Base-by-base conservation (phyloP, 129 eudicot genomes). In the Artemisia tridentata region DNA sequence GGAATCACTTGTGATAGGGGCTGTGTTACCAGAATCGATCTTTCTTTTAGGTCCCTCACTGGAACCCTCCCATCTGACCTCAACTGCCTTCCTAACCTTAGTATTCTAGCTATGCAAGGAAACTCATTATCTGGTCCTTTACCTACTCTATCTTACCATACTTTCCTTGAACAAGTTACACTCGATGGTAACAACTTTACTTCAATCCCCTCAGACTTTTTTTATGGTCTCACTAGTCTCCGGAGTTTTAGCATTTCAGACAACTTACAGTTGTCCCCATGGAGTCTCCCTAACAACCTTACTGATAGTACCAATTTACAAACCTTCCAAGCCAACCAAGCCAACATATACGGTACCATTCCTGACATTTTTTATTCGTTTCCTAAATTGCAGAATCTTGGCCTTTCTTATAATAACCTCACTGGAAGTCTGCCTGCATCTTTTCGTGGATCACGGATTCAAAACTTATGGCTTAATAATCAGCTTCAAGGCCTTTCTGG, bases 51-150 rank as follows among this genome's bases (percentile, higher is more conserved):
- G n/a, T n/a, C n/a, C n/a, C n/a, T n/a, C n/a, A n/a, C 65, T 7
- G 91, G 91, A 10, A 53, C 61, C 5, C 80, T 86, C n/a, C 85
- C 91, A 0, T 1, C 79, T 0, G 70, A 77, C 9, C 60, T 86
- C 63, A 67, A 67, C 45, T 59, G 65, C 8, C 87, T 82, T 11
- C 31, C 81, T 6, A 3, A 18, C 55, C 85, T 86, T 61, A 38
- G 41, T 43, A 51, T 55, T 11, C 69, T 86, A 3, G 38, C 76
- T 18, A 73, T 80, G 18, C 72, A 71, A 6, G 13, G 50, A 7
- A n/a, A n/a, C n/a, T n/a, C n/a, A n/a, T n/a, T n/a, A n/a, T n/a
- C n/a, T n/a, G n/a, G n/a, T n/a, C n/a, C 72, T 7, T 11, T 86
- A 38, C 91, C 91, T 9, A 72, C 91, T 0, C 43, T 86, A 23